A percentile compares a stretch with the other conserved stretches of the same genome.
Conservation (phyloP, 1,284 basidiomycete genomes). For the Melampsora occidentalis region DNA sequence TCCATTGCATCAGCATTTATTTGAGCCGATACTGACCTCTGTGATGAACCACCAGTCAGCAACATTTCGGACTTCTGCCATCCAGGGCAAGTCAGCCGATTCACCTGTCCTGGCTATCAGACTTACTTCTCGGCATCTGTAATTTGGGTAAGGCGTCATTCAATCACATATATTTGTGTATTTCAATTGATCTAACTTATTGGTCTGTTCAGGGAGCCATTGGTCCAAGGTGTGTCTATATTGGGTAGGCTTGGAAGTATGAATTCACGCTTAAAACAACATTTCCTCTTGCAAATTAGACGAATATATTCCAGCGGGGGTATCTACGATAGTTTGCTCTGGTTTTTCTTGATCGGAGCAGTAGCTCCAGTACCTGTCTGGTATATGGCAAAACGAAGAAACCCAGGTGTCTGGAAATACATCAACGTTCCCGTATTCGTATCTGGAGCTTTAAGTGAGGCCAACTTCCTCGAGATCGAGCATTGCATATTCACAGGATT, state of each 20-base stretch:
- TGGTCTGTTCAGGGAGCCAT: conserved; percentile 21
- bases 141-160: conserved; percentile 27
- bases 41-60: conserved; percentile 12
- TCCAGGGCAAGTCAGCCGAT: conserved; percentile 30
- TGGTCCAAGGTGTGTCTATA: conserved; percentile 21
- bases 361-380: conserved; percentile 28
- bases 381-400: conserved; percentile 33
- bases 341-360: conserved; percentile 32
- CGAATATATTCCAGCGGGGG: conserved; percentile 36
- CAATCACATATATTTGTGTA: not conserved
- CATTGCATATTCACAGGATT: not conserved
- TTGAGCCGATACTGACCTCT: not conserved
- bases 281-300: conserved; percentile 2
- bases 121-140: conserved; percentile 35
- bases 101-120: conserved; percentile 35
- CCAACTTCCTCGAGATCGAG: not conserved
- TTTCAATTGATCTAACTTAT: not conserved
- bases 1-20: not conserved
- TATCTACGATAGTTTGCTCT: conserved; percentile 22
- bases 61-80: conserved; percentile 41
- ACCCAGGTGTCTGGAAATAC: conserved; percentile 30
- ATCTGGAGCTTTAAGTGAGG: conserved; percentile 24
- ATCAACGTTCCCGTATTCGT: conserved; percentile 37
- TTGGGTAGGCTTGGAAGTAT: not conserved
- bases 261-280: not conserved